Evolutionary conservation across 2,329 filamentous ascomycete species (phyloP), one percentile per base, ranked within the genome.

Genomic region (Chrysoporthe deuterocubensis): DNA sequence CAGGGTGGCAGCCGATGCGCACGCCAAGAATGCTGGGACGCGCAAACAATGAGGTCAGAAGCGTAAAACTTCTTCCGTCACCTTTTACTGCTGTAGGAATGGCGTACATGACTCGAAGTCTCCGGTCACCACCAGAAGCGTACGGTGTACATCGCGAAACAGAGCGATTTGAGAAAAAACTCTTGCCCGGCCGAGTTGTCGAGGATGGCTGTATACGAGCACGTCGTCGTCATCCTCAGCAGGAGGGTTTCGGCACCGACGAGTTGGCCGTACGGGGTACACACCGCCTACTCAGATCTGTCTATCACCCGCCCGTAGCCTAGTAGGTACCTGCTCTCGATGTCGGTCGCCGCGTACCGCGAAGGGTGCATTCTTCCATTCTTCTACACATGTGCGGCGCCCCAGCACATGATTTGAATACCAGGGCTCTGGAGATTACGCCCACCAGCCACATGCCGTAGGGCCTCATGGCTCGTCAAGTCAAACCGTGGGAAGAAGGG

Each of bases 361-460:
- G 18, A 48, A n/a, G 18, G 18, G 46, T 21, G 14, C 11, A 32
- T 11, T 9, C 50, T 54, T 14, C 26, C 7, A 11, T 26, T 54
- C 7, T 14, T 54, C 48, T 3, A 26, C 13, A 16, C 32, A 42
- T 21, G 21, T 26, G 26, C 26, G 26, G 26, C 26, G 26, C 26
- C 26, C 26, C 48, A 9, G 21, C 13, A 16, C 32, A 42, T 21
- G 21, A 42, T 43, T 9, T 43, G 42, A 32, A 14, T 5, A 60
- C 40, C 57, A 58, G 44, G 18, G 21, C 57, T 9, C 57, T 60
- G 57, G 57, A 43, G 18, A 60, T 43, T 42, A 26, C 57, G 21
- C 42, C 42, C 57, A 60, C n/a, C 42, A 60, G 57, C 34, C 57
- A 60, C 37, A 60, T 60, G 37, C 57, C 21, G 44, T 60, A 60